Percentiles rank a stretch among this genome's conserved stretches.
phyloP scores from a whole-genome alignment of 495 filamentous ascomycete genomes.

The Podospora tetraspora region DNA sequence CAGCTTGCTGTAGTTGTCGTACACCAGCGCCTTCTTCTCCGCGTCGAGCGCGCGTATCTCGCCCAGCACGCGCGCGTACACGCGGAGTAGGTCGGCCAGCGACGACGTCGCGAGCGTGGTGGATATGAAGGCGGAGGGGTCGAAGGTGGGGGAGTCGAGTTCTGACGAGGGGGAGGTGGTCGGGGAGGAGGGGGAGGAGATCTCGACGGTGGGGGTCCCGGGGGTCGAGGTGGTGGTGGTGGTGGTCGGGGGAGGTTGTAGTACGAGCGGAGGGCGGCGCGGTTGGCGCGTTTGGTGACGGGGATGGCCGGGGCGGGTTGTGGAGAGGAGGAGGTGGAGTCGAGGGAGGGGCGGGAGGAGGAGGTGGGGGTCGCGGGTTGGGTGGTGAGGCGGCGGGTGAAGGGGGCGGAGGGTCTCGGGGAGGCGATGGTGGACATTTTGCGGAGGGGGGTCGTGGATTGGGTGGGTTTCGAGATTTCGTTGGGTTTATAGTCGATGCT shows the following conservation, averaged over 20 bases:
- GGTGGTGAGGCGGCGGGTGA: slow-evolving; percentile 37
- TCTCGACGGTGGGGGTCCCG: slow-evolving; percentile 34
- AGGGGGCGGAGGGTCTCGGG: slow-evolving; percentile 43
- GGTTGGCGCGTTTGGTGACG: slow-evolving; percentile 42
- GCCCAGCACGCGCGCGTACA: slow-evolving; percentile 58
- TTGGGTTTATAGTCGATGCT: background rate
- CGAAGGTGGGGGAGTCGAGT: slow-evolving; percentile 54
- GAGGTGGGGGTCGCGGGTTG: slow-evolving; percentile 48
- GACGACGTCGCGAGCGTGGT: slow-evolving; percentile 59
- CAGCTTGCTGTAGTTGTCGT: slow-evolving; percentile 96
- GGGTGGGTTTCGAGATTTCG: slow-evolving; percentile 6
- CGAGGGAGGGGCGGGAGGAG: slow-evolving; percentile 69
- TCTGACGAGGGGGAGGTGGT: slow-evolving; percentile 41
- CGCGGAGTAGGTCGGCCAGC: slow-evolving; percentile 57
- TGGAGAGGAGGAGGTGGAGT: slow-evolving; percentile 51
- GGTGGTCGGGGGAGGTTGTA: slow-evolving; percentile 85
- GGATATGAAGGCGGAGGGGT: slow-evolving; percentile 54
- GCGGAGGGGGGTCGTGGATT: background rate
- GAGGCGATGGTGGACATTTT: slow-evolving; percentile 75
- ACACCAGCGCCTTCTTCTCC: slow-evolving; percentile 92
- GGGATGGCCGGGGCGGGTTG: slow-evolving; percentile 44
- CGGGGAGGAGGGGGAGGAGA: slow-evolving; percentile 26
- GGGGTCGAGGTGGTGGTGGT: slow-evolving; percentile 19
- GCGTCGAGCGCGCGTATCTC: slow-evolving; percentile 89
- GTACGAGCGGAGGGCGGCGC: slow-evolving; percentile 86